phyloP scores from a whole-genome alignment of 805 yeast species.

The Candida montana region DNA sequence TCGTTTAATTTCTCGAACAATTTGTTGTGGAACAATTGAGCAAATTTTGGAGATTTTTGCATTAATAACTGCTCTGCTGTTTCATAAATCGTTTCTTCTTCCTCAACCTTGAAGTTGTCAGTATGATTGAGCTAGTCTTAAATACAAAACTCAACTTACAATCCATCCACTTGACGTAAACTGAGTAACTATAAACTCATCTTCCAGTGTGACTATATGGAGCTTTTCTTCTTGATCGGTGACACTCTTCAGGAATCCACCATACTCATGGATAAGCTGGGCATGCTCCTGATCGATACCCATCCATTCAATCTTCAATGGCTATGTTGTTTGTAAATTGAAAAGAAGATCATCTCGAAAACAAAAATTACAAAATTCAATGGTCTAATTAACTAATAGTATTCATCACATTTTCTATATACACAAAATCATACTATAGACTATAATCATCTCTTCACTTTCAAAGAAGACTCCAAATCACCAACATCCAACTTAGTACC shows the following conservation, averaged over 20 bases:
- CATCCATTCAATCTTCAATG: slow-evolving; percentile 1
- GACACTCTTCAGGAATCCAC: slow-evolving; percentile 2
- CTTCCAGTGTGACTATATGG: slow-evolving; percentile 11
- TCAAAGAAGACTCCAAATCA: slow-evolving; percentile 49
- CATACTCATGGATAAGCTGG: slow-evolving; percentile 7
- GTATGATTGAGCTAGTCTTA: neutral
- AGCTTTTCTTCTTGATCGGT: slow-evolving; percentile 1
- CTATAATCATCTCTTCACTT: slow-evolving; percentile 19
- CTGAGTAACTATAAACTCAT: neutral
- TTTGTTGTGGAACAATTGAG: slow-evolving; percentile 7
- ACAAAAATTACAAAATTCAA: no score
- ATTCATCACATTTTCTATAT: slow-evolving; percentile 3
- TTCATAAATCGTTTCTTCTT: slow-evolving; percentile 16
- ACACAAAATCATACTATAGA: neutral
- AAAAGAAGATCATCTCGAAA: no score
- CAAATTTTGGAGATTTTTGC: slow-evolving; percentile 9
- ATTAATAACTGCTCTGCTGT: slow-evolving; percentile 26
- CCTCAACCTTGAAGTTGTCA: neutral
- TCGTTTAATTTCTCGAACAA: slow-evolving; percentile 6
- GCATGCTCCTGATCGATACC: slow-evolving; percentile 4
- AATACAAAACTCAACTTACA: neutral
- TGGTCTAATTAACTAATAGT: no score
- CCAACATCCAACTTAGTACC: slow-evolving; percentile 71
- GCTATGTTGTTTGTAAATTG: no score
- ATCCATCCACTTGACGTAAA: slow-evolving; percentile 14